Percentiles rank a stretch among this genome's conserved stretches.
Evolutionary conservation across 495 filamentous ascomycete species (phyloP).

Genomic region (Entonaema liquescens): DNA sequence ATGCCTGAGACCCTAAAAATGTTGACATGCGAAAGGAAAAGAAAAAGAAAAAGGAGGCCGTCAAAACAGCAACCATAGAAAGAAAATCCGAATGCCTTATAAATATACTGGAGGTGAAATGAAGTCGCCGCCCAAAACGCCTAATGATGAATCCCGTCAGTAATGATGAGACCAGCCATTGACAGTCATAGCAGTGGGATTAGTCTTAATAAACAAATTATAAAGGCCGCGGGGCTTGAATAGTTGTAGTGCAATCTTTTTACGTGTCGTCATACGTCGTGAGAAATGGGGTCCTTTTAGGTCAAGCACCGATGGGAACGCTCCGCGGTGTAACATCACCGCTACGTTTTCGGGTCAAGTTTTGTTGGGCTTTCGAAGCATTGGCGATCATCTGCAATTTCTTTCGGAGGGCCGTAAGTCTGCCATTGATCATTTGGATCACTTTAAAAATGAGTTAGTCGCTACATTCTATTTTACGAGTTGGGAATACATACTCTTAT

Average conservation of each 20-base stretch:
- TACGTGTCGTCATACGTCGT: slow-evolving; percentile 49
- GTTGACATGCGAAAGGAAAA: slow-evolving; percentile 6
- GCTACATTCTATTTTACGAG: not conserved
- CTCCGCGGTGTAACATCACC: slow-evolving; percentile 56
- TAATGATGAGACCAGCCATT: slow-evolving; percentile 16
- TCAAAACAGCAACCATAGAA: slow-evolving; percentile 18
- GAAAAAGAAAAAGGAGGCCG: slow-evolving; percentile 14
- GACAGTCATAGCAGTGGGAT: slow-evolving; percentile 7
- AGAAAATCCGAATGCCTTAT: slow-evolving; percentile 31
- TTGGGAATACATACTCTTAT: slow-evolving; percentile 64
- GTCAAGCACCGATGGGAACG: slow-evolving; percentile 48
- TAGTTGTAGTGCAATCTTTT: slow-evolving; percentile 47
- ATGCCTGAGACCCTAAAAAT: slow-evolving; percentile 16
- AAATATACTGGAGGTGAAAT: slow-evolving; percentile 28
- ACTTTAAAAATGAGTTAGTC: slow-evolving; percentile 45
- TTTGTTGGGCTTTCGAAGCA: slow-evolving; percentile 50
- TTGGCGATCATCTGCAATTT: slow-evolving; percentile 55
- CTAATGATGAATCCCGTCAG: slow-evolving; percentile 34
- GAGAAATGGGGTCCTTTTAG: slow-evolving; percentile 26
- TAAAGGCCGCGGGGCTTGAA: slow-evolving; percentile 45
- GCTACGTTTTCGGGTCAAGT: slow-evolving; percentile 52
- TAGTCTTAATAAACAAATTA: slow-evolving; percentile 37
- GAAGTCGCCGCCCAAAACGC: slow-evolving; percentile 34
- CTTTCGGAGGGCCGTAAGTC: slow-evolving; percentile 53
- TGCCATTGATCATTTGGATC: slow-evolving; percentile 56